Conservation (phyloP, 1,284 basidiomycete species). For the Mycena sp. region DNA sequence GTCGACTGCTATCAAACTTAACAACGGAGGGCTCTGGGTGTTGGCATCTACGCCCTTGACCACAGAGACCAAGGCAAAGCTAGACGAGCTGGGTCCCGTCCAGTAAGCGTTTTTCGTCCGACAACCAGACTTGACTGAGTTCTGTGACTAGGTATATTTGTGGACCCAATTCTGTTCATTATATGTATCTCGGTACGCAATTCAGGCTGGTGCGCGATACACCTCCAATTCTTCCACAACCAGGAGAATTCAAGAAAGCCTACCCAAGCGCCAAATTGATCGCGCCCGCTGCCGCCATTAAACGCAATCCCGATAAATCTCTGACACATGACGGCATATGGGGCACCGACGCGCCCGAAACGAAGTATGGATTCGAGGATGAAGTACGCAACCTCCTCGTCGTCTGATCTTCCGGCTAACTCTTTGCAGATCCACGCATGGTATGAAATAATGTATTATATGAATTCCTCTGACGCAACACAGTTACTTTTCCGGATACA, state of each 20-base stretch:
- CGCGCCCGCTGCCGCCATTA: conserved; percentile 65
- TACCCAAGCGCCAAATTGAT: conserved; percentile 84
- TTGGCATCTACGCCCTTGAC: conserved; percentile 87
- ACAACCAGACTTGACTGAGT: background rate
- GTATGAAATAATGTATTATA: conserved; percentile 42
- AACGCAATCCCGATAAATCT: conserved; percentile 47
- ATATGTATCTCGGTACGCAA: conserved; percentile 66
- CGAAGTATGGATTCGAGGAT: conserved; percentile 83
- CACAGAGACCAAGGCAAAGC: conserved; percentile 72
- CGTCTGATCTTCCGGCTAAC: background rate
- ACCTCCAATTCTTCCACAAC: background rate
- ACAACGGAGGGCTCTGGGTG: conserved; percentile 80
- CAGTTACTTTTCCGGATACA: conserved; percentile 84
- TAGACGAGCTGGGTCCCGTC: conserved; percentile 81
- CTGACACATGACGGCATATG: conserved; percentile 69
- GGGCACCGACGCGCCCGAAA: conserved; percentile 67
- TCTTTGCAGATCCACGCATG: conserved; percentile 66
- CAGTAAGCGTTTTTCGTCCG: conserved; percentile 53
- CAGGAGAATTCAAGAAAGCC: conserved; percentile 74
- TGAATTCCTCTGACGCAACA: conserved; percentile 4
- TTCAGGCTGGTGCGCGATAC: background rate
- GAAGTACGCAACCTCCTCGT: conserved; percentile 59
- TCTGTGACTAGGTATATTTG: conserved; percentile 67
- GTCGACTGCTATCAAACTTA: conserved; percentile 83
- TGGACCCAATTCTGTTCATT: conserved; percentile 71